Evolutionary conservation across 2,329 filamentous ascomycete genomes (phyloP).

Genomic region (Neocatenulostroma microsporum): DNA sequence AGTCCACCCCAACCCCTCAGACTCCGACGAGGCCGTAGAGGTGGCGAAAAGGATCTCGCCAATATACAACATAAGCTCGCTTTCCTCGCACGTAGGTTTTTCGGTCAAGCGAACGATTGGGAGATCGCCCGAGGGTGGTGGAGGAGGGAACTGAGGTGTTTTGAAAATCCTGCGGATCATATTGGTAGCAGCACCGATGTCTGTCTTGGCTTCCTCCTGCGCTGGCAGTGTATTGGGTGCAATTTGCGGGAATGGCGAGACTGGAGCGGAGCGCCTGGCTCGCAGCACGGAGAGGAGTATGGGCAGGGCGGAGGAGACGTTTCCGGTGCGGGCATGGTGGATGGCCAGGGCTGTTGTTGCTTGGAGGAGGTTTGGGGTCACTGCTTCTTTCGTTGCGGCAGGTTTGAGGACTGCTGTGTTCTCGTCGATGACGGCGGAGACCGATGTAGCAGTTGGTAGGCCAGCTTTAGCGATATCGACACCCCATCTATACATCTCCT

Average conservation of each 20-base stretch:
- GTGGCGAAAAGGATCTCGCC: constrained; percentile 83
- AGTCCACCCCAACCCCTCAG: constrained; percentile 76
- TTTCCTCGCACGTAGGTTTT: constrained; percentile 64
- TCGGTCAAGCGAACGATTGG: constrained; percentile 56
- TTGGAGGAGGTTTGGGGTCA: constrained; percentile 61
- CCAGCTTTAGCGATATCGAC: constrained; percentile 63
- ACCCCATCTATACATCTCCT: constrained; percentile 67
- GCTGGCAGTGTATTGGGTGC: constrained; percentile 17
- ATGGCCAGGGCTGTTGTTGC: constrained; percentile 70
- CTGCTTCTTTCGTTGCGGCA: constrained; percentile 48
- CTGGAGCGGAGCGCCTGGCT: constrained; percentile 56
- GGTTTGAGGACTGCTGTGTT: constrained; percentile 49
- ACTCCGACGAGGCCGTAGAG: constrained; percentile 45
- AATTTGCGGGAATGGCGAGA: constrained; percentile 30
- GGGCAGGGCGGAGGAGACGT: constrained; percentile 64
- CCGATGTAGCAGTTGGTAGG: constrained; percentile 26
- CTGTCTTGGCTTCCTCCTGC: constrained; percentile 19
- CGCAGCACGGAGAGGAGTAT: constrained; percentile 79
- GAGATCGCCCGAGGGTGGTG: constrained; percentile 61
- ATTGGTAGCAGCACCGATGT: constrained; percentile 18
- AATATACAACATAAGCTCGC: constrained; percentile 78
- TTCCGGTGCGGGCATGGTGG: constrained; percentile 63
- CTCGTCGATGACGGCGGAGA: constrained; percentile 47
- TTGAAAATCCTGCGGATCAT: constrained; percentile 31
- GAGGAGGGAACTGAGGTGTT: constrained; percentile 53